Evolutionary conservation across 768 basidiomycete species (phyloP), one percentile per base, ranked within the genome.

Genomic region (Hortiboletus campestris): DNA sequence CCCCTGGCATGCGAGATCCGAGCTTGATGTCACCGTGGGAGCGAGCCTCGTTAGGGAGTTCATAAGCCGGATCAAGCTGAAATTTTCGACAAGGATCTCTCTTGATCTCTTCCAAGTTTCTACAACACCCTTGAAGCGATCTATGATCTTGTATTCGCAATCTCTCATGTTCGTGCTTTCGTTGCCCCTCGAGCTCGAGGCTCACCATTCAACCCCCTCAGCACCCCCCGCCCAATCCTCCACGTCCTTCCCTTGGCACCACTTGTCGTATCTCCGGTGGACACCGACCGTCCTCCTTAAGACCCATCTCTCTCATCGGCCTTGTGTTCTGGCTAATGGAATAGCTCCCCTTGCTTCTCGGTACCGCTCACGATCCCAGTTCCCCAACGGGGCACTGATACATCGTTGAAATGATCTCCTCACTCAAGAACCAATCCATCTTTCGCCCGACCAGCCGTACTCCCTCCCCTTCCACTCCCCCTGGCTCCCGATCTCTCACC

Each of bases 281-380:
- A 84, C 81, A 83, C 82, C 50, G 88, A 91, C 79, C 77, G 85
- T 61, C 89, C 89, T 67, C 89, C 89, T 80, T 91, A 86, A 82
- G 74, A 72, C 73, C 67, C 32, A 36, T 41, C 22, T 41, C 57
- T 51, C 58, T 64, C 54, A 36, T 49, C 28, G 16, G 12, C 12
- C 45, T 43, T 38, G 40, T 53, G 60, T 32, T 22, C 42, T 45
- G 38, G 58, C 70, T 63, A 46, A 78, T 78, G 80, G 80, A 78
- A 80, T 80, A 77, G 72, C 51, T 67, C 49, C 60, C 49, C 60
- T 60, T 40, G 5, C 22, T 13, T n/a, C 22, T 40, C 58, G 36
- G 51, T 50, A 58, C 50, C 65, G 64, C 71, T 72, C 75, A 74
- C 42, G 16, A 53, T 45, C 43, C 42, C 46, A 19, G 25, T 25